These are phyloP conservation scores for Dalbergia oliveri DNA, from an alignment of 306 rosid species.

Conservation along the genomic window DNA sequence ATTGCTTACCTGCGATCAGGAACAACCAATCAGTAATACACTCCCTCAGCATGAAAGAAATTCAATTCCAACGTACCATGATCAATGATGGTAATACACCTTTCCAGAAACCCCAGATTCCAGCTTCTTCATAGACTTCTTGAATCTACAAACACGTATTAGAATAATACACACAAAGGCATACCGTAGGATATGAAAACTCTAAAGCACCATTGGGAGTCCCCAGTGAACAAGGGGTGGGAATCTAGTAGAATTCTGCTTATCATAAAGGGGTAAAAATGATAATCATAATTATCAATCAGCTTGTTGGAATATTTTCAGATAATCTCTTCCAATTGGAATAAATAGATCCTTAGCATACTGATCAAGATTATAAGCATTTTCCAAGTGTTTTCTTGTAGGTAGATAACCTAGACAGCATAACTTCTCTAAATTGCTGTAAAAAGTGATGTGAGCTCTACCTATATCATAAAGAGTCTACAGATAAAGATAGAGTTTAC, in stretches of 20 bases:
- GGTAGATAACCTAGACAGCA: constrained; percentile 7
- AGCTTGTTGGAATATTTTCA: constrained; percentile 4
- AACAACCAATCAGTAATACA: constrained; percentile 53
- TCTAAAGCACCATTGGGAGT: constrained; percentile 15
- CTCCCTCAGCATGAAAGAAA: constrained; percentile 41
- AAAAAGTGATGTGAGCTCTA: not conserved
- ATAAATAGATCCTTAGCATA: constrained; percentile 22
- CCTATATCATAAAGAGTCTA: constrained; percentile 3
- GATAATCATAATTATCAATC: constrained; percentile 21
- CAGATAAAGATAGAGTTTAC: constrained; percentile 48
- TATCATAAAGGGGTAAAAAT: not conserved
- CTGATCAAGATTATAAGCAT: constrained; percentile 4
- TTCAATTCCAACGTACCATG: constrained; percentile 77
- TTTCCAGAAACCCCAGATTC: constrained; percentile 90
- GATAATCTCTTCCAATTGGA: constrained; percentile 19
- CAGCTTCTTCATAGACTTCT: constrained; percentile 85
- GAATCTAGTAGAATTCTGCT: not conserved
- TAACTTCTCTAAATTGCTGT: constrained; percentile 23
- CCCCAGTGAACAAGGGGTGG: not conserved
- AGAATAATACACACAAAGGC: constrained; percentile 18
- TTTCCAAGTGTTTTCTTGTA: constrained; percentile 14
- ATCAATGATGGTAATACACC: constrained; percentile 88
- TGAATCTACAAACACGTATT: constrained; percentile 63
- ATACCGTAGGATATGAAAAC: constrained; percentile 4
- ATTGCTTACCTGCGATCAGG: constrained; percentile 83